Base-by-base conservation (phyloP, 2,329 filamentous ascomycete species). In the Paecilomyces dactylethromorphus region DNA sequence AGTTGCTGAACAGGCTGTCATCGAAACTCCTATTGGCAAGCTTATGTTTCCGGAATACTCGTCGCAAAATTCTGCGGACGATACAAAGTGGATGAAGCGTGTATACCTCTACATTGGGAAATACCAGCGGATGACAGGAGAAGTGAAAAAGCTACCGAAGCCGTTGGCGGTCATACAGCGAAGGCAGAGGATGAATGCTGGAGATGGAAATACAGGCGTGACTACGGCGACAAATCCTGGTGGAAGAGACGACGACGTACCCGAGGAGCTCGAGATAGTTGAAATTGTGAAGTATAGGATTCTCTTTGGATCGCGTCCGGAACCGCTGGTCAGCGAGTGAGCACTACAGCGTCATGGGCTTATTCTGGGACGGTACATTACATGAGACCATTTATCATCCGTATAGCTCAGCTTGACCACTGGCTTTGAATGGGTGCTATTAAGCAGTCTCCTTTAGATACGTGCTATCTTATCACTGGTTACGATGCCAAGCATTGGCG, bases 281-380 rank as follows among this genome's bases (percentile, higher is more conserved):
- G 93, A 97, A 74, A 85, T 97, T 65, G 82, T 97, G 63, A 89
- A 87, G 78, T 89, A 88, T 71, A 97, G 96, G 79, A 78, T 97
- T 64, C 77, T 96, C 53, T 97, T 97, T 75, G 87, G 88, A 18
- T 84, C 83, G 60, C 82, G 93, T 53, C 93, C 93, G 4, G 93
- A 97, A 76, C 93, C 93, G 53, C 89, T 96, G 57, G 85, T 86
- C 45, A 64, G 68, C 61, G 61, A 62, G 54, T 74, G 65, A 71
- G 12, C 10, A 18, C 10, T 50, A 54, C n/a, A 21, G 22, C 24
- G 39, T 15, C 7, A 21, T 53, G 18, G 11, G 21, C 29, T 50
- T 45, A 5, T 15, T 45, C 7, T 21, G n/a, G n/a, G 13, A 18
- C 18, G 39, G 13, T 18, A 10, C 18, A 21, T n/a, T 45, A 18